These are phyloP conservation scores for Dunaliella salina DNA, from an alignment of 163 green algal genomes.

Conservation along the genomic window DNA sequence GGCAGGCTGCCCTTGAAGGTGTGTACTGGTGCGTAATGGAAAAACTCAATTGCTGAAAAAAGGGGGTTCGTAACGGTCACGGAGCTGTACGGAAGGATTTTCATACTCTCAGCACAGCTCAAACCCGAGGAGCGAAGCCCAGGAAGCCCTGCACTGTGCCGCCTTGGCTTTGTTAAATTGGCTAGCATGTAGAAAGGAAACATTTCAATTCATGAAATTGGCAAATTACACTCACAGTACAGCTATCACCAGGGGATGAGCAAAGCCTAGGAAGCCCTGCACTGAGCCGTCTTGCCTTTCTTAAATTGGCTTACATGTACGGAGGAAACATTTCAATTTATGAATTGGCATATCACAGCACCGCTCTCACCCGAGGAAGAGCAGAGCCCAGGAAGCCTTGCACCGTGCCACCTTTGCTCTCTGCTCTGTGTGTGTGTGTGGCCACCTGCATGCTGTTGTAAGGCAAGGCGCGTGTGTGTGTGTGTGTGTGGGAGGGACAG, in stretches of 20 bases:
- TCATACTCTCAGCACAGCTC: not conserved
- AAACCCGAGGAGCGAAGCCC: not conserved
- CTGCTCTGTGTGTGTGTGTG: not conserved
- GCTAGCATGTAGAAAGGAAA: too few relatives aligned
- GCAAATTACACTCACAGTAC: too few relatives aligned
- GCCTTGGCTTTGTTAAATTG: not conserved
- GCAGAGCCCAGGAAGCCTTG: not conserved
- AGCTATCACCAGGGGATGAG: not conserved
- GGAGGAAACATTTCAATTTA: too few relatives aligned
- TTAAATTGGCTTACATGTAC: too few relatives aligned
- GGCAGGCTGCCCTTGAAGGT: too few relatives aligned
- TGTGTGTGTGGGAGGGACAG: not conserved
- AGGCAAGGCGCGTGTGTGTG: not conserved
- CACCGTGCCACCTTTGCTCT: not conserved
- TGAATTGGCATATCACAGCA: too few relatives aligned
- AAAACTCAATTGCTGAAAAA: too few relatives aligned
- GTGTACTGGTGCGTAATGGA: too few relatives aligned
- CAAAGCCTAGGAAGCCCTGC: not conserved
- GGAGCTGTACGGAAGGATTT: too few relatives aligned
- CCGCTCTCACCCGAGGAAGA: not conserved
- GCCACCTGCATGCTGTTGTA: not conserved
- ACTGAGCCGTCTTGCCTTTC: not conserved
- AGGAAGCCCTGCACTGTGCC: not conserved
- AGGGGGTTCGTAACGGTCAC: too few relatives aligned
- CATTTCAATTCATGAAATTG: too few relatives aligned